Evolutionary conservation across 345 rosid genomes (phyloP), one percentile per base, ranked within the genome.

Genomic region (Clausena lansium): DNA sequence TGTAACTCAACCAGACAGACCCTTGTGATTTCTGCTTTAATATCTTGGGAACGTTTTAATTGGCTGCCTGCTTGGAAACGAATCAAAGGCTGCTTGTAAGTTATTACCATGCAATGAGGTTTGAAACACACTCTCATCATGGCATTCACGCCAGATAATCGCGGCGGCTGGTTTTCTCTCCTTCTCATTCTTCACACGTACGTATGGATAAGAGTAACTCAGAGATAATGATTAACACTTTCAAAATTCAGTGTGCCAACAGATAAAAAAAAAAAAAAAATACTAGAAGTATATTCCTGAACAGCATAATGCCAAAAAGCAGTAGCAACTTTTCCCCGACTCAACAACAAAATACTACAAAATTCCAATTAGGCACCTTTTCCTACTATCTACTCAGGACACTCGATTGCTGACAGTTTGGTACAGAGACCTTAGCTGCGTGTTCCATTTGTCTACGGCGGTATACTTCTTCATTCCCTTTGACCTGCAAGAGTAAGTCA

Each of bases 391-490:
- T 17, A 65, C 81, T 87, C 84, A 94, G 73, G 83, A 89, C 78
- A 96, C 97, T 38, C 97, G 79, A 83, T 91, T 91, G 85, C 90
- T 83, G 75, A 96, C 78, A 60, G 89, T 88, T 73, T 81, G 88
- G 71, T 85, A 90, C 52, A 97, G 93, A 70, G 96, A 88, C 81
- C 78, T 84, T 54, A 97, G 98, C 63, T 94, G 98, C 3, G 98
- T 83, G 91, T 88, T 97, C 99, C 99, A 97, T 86, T 93, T 94
- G 78, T 97, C 98, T 41, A 97, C 81, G 5, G 98, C 98, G 2
- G 91, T 80, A 52, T 93, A 95, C 82, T 94, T 88, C 84, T 93
- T 94, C 96, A 94, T 93, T 76, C 97, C 98, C 87, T 93, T 97
- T 3, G 92, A 89, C 90, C 97, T 92, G 92, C 78, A 79, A 4